Evolutionary conservation across 139 green algal genomes (phyloP), one percentile per base, ranked within the genome.

Genomic region (Micromonas commoda): DNA sequence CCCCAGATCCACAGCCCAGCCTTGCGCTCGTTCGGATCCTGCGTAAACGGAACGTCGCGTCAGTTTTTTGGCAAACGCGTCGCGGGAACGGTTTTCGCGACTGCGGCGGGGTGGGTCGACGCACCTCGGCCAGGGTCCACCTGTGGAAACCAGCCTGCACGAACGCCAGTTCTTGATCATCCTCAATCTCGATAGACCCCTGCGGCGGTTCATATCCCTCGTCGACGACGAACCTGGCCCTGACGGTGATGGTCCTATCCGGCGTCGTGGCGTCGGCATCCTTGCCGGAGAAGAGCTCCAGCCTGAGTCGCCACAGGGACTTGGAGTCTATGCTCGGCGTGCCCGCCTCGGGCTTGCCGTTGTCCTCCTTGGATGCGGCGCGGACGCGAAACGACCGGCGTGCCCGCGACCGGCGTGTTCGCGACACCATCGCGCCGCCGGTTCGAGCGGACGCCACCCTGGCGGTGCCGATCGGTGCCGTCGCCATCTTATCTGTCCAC

Each of bases 171-270:
- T 68, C 60, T 19, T 32, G 19, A 24, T 68, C 60, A 5, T 68
- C 60, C 24, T 32, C 60, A 24, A 32, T 68, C 28, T 51, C 26
- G 24, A 73, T 21, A 16, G 51, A n/a, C 28, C 66, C 66, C n/a
- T 73, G 66, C 32, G 66, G 66, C 5, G 66, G 66, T 28, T 73
- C 66, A 28, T 73, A 73, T 16, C 66, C 66, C 31, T 73, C 66
- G 66, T 73, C 66, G 66, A 39, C 20, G 32, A 39, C 66, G 66
- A 73, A 73, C 45, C 9, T 16, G 45, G 9, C 9, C 45, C 45
- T 9, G 9, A 16, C 45, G 45, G 9, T 16, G 45, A 57, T 16
- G 45, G 16, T 16, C 16, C 45, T 9, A 16, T 57, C 45, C 45
- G 45, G 45, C 45, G 9, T 16, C 45, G 45, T 23, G 9, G 45